Percentiles rank a stretch among this genome's conserved stretches.
Evolutionary conservation across 345 rosid species (phyloP).

Genomic region (Eucalyptus regnans): DNA sequence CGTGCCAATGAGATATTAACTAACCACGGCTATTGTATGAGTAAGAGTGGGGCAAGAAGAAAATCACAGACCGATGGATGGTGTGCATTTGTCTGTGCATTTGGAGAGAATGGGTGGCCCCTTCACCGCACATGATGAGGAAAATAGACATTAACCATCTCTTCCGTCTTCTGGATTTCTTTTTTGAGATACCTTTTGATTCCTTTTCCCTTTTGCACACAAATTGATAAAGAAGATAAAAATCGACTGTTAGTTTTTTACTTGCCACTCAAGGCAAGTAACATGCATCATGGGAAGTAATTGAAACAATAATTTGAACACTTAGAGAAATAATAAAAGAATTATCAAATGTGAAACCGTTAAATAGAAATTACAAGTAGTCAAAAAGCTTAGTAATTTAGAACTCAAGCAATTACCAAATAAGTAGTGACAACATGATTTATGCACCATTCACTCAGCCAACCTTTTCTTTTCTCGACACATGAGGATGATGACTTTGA

Average conservation of each 20-base stretch:
- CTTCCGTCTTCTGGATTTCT: neutral
- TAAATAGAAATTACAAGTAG: neutral
- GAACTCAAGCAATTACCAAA: neutral
- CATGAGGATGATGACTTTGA: neutral
- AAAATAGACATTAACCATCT: neutral
- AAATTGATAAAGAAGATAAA: neutral
- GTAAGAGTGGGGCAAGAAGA: no score
- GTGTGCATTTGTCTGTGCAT: no score
- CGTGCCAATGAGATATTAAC: no score
- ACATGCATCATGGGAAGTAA: neutral
- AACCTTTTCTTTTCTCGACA: neutral
- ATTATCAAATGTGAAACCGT: neutral
- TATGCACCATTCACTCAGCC: neutral
- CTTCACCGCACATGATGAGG: no score
- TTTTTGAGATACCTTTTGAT: neutral
- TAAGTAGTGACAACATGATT: no score
- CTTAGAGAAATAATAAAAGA: no score
- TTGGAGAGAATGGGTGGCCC: no score
- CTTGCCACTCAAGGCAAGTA: neutral
- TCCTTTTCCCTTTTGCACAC: neutral
- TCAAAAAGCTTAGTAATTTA: neutral
- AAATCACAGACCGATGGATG: no score
- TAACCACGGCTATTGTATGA: no score
- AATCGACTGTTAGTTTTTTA: no score
- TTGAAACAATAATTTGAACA: no score